Percentiles rank a stretch among this genome's conserved stretches.
Conservation (phyloP, 2,329 filamentous ascomycete species). For the Elsinoe necatrix region DNA sequence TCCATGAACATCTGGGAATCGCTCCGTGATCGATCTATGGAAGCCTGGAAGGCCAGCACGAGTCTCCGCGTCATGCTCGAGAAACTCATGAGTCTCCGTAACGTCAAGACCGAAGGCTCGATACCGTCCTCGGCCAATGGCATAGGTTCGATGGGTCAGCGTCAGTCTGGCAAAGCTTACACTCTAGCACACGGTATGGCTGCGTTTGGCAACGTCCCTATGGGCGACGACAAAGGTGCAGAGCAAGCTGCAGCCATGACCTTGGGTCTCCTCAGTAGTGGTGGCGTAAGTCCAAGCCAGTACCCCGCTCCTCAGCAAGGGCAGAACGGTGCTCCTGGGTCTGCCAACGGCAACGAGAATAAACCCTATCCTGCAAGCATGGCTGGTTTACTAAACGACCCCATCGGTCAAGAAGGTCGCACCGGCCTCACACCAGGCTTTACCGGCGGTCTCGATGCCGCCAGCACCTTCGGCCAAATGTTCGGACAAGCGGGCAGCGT, state of each 20-base stretch:
- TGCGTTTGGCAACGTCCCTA: constrained; percentile 28
- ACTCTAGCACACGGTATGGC: background rate
- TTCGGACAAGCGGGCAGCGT: constrained; percentile 32
- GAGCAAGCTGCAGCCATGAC: constrained; percentile 62
- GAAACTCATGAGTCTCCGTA: constrained; percentile 55
- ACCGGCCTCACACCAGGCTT: constrained; percentile 30
- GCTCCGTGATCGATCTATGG: constrained; percentile 68
- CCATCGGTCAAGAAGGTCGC: constrained; percentile 22
- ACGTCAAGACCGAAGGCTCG: constrained; percentile 18
- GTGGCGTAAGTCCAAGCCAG: constrained; percentile 46
- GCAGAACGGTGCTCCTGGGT: constrained; percentile 25
- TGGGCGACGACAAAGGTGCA: constrained; percentile 42
- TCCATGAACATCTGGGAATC: constrained; percentile 73
- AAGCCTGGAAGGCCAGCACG: constrained; percentile 78
- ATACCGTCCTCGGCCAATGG: background rate
- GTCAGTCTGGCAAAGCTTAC: background rate
- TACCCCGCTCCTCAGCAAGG: constrained; percentile 17
- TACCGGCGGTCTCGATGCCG: constrained; percentile 27
- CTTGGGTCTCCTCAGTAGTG: constrained; percentile 58
- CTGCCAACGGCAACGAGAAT: constrained; percentile 14
- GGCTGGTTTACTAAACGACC: constrained; percentile 29
- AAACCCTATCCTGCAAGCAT: constrained; percentile 27
- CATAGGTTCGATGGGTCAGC: background rate
- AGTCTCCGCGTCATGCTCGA: constrained; percentile 77
- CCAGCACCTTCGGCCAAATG: constrained; percentile 29